A percentile compares a stretch with the other conserved stretches of the same genome.
These are phyloP conservation scores for Chrysochromulina parva DNA, from an alignment of 78 protist genomes.

Conservation along the genomic window DNA sequence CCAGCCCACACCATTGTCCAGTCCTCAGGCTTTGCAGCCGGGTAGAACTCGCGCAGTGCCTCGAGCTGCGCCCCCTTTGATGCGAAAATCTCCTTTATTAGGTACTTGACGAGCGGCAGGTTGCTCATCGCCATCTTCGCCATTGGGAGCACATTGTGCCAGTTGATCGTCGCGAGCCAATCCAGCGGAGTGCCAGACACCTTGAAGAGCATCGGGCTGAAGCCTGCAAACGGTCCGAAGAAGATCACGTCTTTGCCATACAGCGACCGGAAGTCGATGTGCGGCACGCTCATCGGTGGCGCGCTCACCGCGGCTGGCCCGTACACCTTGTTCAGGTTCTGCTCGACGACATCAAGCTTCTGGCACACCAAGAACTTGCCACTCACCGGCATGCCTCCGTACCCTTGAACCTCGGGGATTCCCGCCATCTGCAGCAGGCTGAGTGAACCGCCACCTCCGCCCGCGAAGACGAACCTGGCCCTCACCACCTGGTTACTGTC, in stretches of 20 bases:
- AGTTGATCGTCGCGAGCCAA: not conserved
- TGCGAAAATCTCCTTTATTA: not conserved
- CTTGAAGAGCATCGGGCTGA: not conserved
- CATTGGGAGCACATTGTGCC: not conserved
- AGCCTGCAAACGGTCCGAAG: constrained; percentile 27
- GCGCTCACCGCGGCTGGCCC: not conserved
- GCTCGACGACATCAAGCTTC: not conserved
- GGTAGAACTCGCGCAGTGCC: not conserved
- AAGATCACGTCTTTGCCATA: constrained; percentile 4
- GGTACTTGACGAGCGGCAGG: constrained; percentile 1
- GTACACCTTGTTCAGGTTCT: not conserved
- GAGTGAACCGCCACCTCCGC: constrained; percentile 1
- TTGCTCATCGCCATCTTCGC: not conserved
- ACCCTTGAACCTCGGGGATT: not conserved
- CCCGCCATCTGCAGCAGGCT: not conserved
- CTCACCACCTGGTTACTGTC: not conserved
- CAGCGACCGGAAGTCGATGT: not conserved
- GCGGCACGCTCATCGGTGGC: too few relatives aligned
- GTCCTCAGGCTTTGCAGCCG: constrained; percentile 18
- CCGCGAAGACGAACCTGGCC: not conserved
- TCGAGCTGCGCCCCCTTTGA: not conserved
- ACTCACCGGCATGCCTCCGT: not conserved
- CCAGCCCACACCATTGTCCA: constrained; percentile 24
- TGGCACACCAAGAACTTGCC: constrained; percentile 26
- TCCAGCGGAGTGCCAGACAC: not conserved